Conservation (phyloP, 768 basidiomycete species). For the Russula abietina region DNA sequence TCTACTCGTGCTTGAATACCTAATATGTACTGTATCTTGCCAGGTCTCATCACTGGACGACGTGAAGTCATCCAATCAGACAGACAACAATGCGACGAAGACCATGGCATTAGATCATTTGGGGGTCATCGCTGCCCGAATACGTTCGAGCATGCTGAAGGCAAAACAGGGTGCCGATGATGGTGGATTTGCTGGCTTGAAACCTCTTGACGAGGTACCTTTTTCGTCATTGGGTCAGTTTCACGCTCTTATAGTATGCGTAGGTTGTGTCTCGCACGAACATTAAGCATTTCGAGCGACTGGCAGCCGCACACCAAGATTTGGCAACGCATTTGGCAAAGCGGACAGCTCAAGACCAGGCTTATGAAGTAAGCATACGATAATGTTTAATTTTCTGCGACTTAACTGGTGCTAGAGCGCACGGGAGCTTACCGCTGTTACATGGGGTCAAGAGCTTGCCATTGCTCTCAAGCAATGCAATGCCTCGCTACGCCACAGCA, state of each 20-base stretch:
- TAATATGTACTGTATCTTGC: no score
- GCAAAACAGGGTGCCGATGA: conserved; percentile 31
- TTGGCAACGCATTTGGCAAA: conserved; percentile 63
- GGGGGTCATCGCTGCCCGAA: conserved; percentile 82
- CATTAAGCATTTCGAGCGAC: conserved; percentile 46
- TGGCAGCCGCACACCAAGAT: conserved; percentile 58
- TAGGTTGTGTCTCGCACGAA: conserved; percentile 53
- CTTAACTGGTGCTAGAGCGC: conserved; percentile 55
- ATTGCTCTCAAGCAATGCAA: conserved; percentile 54
- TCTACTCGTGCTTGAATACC: neutral
- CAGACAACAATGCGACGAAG: conserved; percentile 81
- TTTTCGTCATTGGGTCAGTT: neutral
- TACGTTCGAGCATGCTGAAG: conserved; percentile 53
- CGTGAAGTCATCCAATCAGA: conserved; percentile 54
- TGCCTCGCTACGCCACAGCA: conserved; percentile 41
- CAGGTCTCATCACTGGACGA: conserved; percentile 83
- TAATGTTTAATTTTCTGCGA: conserved; percentile 4
- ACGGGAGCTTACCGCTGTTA: conserved; percentile 69
- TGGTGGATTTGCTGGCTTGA: conserved; percentile 38
- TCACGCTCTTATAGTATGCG: neutral
- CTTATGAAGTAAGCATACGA: conserved; percentile 57
- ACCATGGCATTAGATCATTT: conserved; percentile 89
- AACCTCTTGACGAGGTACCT: conserved; percentile 67
- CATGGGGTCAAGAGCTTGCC: conserved; percentile 82
- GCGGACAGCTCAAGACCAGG: conserved; percentile 70